A percentile compares a stretch with the other conserved stretches of the same genome.
These are phyloP conservation scores for Leishmania mexicana DNA, from an alignment of 208 protist genomes.

Conservation along the genomic window DNA sequence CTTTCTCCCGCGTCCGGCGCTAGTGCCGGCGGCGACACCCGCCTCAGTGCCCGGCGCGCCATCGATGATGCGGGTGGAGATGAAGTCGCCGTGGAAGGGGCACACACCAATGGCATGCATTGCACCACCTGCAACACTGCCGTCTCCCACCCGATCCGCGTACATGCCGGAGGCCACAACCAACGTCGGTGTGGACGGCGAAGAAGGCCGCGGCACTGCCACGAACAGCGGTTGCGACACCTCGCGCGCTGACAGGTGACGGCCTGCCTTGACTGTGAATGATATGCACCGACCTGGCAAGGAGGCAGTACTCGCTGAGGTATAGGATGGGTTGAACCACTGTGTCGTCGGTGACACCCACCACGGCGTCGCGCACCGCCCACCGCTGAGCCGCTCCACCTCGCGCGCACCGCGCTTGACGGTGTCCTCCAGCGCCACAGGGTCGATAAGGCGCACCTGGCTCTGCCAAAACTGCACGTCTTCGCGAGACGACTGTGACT, in stretches of 20 bases:
- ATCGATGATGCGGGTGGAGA: constrained; percentile 39
- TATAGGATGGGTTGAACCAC: constrained; percentile 40
- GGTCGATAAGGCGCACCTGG: constrained; percentile 54
- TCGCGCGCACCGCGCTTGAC: constrained; percentile 68
- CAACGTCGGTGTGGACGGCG: neutral
- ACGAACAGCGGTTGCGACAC: constrained; percentile 66
- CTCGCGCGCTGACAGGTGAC: constrained; percentile 64
- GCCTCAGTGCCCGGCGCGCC: constrained; percentile 24
- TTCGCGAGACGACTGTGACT: neutral
- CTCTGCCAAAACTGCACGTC: constrained; percentile 36
- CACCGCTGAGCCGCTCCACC: constrained; percentile 35
- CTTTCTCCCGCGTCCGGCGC: neutral
- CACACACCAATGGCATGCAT: constrained; percentile 4
- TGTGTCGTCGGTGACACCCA: constrained; percentile 56
- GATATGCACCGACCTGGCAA: constrained; percentile 53
- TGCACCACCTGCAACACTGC: neutral
- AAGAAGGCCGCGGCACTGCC: constrained; percentile 24
- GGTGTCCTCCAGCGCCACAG: constrained; percentile 46
- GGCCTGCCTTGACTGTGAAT: constrained; percentile 50
- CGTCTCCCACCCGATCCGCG: neutral
- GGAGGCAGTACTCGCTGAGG: constrained; percentile 7
- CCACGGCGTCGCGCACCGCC: constrained; percentile 72
- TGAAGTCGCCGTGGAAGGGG: constrained; percentile 42
- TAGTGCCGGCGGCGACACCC: neutral
- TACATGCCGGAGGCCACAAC: neutral